A percentile compares a stretch with the other conserved stretches of the same genome.
Conservation (phyloP, 2,329 filamentous ascomycete genomes). For the Blastomyces emzantsi region DNA sequence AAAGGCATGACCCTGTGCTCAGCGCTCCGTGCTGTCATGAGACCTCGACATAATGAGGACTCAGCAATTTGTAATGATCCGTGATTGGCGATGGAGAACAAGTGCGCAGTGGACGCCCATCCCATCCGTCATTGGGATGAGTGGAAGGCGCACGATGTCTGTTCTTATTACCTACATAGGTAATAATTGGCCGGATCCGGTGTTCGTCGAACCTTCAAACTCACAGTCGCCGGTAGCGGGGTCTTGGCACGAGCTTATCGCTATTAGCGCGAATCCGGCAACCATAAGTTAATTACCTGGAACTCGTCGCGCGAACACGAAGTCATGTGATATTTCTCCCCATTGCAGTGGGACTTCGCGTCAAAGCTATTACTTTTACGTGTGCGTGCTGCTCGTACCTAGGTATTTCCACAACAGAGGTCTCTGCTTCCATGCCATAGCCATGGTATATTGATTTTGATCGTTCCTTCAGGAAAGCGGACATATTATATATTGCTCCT, state of each 20-base stretch:
- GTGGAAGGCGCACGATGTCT: no score
- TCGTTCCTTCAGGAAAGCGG: not conserved
- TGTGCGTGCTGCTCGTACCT: no score
- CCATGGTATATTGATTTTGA: not conserved
- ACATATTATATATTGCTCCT: slow-evolving; percentile 14
- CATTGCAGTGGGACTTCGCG: not conserved
- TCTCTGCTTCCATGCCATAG: not conserved
- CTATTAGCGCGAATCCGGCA: no score
- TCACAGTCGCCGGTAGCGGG: no score
- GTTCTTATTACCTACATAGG: no score
- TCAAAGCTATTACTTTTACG: not conserved
- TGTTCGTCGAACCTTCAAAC: no score
- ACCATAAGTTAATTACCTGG: not conserved
- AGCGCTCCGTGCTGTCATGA: not conserved
- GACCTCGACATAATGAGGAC: not conserved
- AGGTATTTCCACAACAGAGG: not conserved
- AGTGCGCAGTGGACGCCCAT: no score
- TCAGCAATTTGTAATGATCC: not conserved
- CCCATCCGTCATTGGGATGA: no score
- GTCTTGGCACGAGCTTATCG: no score
- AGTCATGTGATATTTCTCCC: slow-evolving; percentile 3
- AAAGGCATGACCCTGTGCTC: not conserved
- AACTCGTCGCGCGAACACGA: slow-evolving; percentile 14
- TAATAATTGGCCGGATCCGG: no score
- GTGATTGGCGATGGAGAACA: no score